Evolutionary conservation across 1,139 yeast species (phyloP).

Genomic region (Meyerozyma sp.): DNA sequence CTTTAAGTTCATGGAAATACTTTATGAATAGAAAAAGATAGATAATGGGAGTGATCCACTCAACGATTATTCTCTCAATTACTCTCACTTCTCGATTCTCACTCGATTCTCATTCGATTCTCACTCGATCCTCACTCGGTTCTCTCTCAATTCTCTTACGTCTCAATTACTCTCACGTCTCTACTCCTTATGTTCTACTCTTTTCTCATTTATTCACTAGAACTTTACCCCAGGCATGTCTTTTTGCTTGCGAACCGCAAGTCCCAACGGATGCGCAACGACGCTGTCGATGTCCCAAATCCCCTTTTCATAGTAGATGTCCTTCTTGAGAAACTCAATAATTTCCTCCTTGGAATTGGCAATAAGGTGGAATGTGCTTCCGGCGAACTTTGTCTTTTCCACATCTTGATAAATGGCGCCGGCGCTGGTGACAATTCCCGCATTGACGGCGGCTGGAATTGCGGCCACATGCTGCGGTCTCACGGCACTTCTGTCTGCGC

Average conservation of each 20-base stretch:
- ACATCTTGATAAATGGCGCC: constrained; percentile 58
- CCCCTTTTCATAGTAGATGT: constrained; percentile 58
- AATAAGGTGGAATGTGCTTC: constrained; percentile 58
- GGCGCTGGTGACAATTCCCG: constrained; percentile 56
- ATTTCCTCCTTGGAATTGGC: constrained; percentile 65
- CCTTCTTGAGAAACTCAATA: constrained; percentile 56
- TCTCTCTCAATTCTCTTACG: too few relatives aligned
- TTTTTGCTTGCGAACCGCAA: background rate
- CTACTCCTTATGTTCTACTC: background rate
- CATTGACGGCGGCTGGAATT: constrained; percentile 44
- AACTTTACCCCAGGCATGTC: background rate
- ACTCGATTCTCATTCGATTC: too few relatives aligned
- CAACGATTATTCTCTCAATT: too few relatives aligned
- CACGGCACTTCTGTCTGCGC: constrained; percentile 48
- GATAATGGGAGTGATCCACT: too few relatives aligned
- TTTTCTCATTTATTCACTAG: background rate
- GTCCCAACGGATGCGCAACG: constrained; percentile 44
- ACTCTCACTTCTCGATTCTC: too few relatives aligned
- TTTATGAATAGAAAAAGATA: too few relatives aligned
- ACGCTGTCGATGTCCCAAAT: constrained; percentile 73
- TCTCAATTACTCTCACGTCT: background rate
- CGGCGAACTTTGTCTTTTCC: constrained; percentile 56
- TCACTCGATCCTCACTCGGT: too few relatives aligned
- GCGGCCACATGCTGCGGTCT: constrained; percentile 57
- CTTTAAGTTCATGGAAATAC: too few relatives aligned